phyloP scores from a whole-genome alignment of 495 filamentous ascomycete species.

The Penicillium pancosmium region DNA sequence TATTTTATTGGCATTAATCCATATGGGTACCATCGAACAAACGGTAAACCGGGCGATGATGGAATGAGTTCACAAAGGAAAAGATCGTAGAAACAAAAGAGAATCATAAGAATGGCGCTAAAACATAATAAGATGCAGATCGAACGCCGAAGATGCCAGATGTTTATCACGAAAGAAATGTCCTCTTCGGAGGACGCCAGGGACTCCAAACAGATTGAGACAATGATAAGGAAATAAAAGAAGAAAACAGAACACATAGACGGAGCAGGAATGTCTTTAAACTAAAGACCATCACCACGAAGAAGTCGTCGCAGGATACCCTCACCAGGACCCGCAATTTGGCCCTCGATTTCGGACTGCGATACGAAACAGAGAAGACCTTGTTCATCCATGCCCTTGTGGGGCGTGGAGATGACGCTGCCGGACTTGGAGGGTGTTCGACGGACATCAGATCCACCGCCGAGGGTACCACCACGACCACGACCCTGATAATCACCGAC shows the following conservation, averaged over 20 bases:
- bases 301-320: constrained; percentile 51
- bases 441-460: constrained; percentile 44
- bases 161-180: constrained; percentile 17
- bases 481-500: constrained; percentile 75
- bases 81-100: too few species aligned
- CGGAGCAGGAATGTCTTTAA: not conserved
- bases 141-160: constrained; percentile 20
- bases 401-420: constrained; percentile 47
- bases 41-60: too few species aligned
- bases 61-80: too few species aligned
- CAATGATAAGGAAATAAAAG: constrained; percentile 4
- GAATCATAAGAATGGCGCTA: constrained; percentile 17
- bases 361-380: constrained; percentile 76
- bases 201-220: constrained; percentile 12
- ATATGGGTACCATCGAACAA: too few species aligned
- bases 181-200: constrained; percentile 7
- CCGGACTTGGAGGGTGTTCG: constrained; percentile 62
- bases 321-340: constrained; percentile 68
- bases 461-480: constrained; percentile 63
- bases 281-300: constrained; percentile 43
- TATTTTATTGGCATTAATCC: too few species aligned
- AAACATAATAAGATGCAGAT: constrained; percentile 11
- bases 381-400: constrained; percentile 63
- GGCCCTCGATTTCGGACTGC: constrained; percentile 72
- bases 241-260: not conserved